A percentile compares a stretch with the other conserved stretches of the same genome.
phyloP scores from a whole-genome alignment of 345 rosid genomes.

The Balakata baccata region DNA sequence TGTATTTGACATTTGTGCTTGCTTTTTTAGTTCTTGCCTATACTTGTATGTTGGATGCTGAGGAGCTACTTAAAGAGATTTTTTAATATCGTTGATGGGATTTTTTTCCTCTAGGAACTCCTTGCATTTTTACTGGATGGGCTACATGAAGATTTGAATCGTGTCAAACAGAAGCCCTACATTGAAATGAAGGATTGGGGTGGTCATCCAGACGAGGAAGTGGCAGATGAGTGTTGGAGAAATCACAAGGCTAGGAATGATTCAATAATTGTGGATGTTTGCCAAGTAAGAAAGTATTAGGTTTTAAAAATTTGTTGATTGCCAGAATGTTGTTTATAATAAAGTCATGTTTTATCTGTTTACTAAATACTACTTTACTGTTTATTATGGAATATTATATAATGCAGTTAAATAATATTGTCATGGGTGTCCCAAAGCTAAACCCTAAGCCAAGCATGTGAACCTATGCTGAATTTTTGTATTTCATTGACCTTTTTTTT shows the following conservation, averaged over 20 bases:
- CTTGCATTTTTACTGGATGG: conserved; percentile 90
- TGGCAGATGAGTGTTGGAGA: conserved; percentile 84
- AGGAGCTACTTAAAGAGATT: background rate
- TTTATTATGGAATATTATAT: background rate
- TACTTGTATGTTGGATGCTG: background rate
- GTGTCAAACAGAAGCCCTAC: conserved; percentile 82
- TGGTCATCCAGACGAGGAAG: conserved; percentile 77
- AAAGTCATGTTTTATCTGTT: background rate
- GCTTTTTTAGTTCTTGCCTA: background rate
- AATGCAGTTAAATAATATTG: background rate
- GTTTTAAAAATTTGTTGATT: conserved; percentile 7
- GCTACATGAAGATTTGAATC: conserved; percentile 91
- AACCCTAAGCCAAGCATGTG: background rate
- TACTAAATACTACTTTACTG: background rate
- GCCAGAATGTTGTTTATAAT: background rate
- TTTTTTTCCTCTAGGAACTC: conserved; percentile 53
- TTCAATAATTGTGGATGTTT: conserved; percentile 90
- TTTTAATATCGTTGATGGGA: background rate
- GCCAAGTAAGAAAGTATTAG: conserved; percentile 54
- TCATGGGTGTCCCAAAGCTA: background rate
- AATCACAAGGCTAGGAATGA: conserved; percentile 91
- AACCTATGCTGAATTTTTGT: background rate
- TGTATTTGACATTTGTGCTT: background rate
- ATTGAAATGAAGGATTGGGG: conserved; percentile 77
- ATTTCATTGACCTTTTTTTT: conserved; percentile 10